Conservation (phyloP, 495 filamentous ascomycete species). For the Penicillium flavigenum region DNA sequence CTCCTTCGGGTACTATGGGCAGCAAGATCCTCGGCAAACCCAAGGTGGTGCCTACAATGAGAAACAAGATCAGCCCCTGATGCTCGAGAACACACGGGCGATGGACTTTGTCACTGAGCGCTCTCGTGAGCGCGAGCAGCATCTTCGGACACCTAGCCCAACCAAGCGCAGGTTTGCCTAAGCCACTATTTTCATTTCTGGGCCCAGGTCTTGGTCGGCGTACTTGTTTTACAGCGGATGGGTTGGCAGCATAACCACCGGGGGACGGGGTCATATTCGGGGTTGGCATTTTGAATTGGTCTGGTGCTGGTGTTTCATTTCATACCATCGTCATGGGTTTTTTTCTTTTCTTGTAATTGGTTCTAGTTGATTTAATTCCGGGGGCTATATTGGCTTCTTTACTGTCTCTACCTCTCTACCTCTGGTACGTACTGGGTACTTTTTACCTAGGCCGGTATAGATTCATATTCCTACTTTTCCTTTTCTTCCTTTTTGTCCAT, state of each 20-base stretch:
- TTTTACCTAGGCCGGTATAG: background rate
- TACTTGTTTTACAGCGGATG: constrained; percentile 14
- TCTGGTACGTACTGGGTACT: background rate
- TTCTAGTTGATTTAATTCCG: background rate
- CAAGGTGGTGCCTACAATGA: constrained; percentile 15
- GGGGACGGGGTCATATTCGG: constrained; percentile 10
- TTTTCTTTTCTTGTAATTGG: constrained; percentile 11
- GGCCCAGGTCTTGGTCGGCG: constrained; percentile 16
- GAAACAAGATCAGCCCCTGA: constrained; percentile 33
- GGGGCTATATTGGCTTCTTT: background rate
- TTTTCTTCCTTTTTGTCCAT: background rate
- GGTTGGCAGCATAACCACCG: constrained; percentile 11
- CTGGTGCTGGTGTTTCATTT: background rate
- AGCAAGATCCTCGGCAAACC: constrained; percentile 21
- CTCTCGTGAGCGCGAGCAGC: constrained; percentile 36
- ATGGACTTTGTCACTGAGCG: constrained; percentile 39
- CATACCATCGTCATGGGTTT: constrained; percentile 10
- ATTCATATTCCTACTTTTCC: background rate
- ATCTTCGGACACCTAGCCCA: constrained; percentile 43
- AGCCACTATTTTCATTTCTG: background rate
- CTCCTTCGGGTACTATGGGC: constrained; percentile 30
- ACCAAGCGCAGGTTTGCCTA: constrained; percentile 36
- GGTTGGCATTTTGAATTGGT: constrained; percentile 1
- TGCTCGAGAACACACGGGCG: constrained; percentile 36
- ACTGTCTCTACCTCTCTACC: constrained; percentile 2